Evolutionary conservation across 805 yeast genomes (phyloP).

Genomic region (Candida quercuum): DNA sequence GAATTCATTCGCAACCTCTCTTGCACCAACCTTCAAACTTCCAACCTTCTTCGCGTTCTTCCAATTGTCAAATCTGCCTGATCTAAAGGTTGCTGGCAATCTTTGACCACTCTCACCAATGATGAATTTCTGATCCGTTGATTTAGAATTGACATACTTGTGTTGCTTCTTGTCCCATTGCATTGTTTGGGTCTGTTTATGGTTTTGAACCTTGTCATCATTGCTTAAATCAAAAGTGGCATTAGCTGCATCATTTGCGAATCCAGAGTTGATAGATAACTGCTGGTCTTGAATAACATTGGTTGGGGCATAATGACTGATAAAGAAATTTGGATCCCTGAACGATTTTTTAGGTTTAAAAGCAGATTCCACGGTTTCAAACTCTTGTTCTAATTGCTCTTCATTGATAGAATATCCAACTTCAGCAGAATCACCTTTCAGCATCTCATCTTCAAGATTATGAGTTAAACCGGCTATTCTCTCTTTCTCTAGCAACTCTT

Average conservation of each 20-base stretch:
- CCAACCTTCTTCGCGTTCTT: slow-evolving; percentile 59
- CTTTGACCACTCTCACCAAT: slow-evolving; percentile 92
- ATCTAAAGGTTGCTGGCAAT: slow-evolving; percentile 85
- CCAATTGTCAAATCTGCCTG: slow-evolving; percentile 94
- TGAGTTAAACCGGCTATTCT: slow-evolving; percentile 71
- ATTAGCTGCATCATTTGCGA: slow-evolving; percentile 75
- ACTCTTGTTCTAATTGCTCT: slow-evolving; percentile 30
- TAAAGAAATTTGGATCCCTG: slow-evolving; percentile 74
- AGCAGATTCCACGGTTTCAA: slow-evolving; percentile 30
- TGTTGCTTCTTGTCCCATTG: slow-evolving; percentile 94
- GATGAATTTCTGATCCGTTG: slow-evolving; percentile 79
- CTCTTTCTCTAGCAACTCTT: slow-evolving; percentile 64
- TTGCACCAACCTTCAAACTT: slow-evolving; percentile 49
- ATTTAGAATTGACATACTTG: slow-evolving; percentile 75
- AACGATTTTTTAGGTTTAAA: slow-evolving; percentile 37
- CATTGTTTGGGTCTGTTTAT: slow-evolving; percentile 63
- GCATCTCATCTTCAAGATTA: slow-evolving; percentile 66
- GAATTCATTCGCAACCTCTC: slow-evolving; percentile 33
- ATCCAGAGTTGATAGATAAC: slow-evolving; percentile 50
- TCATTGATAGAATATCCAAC: slow-evolving; percentile 43
- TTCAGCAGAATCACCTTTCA: slow-evolving; percentile 45
- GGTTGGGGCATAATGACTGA: slow-evolving; percentile 87
- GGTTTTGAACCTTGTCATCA: slow-evolving; percentile 63
- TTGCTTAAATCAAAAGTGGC: slow-evolving; percentile 86
- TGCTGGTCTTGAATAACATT: slow-evolving; percentile 79